Base-by-base conservation (phyloP, 257 asterid species). In the Cynanchum wilfordii region DNA sequence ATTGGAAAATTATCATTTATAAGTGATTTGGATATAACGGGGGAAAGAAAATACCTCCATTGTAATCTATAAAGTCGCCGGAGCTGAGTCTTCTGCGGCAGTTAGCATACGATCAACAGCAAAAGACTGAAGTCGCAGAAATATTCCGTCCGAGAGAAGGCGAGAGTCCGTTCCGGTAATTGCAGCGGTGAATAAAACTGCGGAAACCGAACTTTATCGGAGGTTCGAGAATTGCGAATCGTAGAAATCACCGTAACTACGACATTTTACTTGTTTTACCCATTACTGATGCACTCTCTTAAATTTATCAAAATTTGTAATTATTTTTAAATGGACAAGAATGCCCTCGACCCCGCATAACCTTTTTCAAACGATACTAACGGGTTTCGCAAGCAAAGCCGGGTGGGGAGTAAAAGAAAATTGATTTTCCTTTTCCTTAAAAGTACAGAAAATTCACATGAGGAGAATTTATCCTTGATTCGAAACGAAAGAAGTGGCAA, bases 381-480 rank as follows among this genome's bases (percentile, higher is more conserved):
- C 67, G 24, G 24, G 67, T 30, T 62, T 16, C 2, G 4, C 12
- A 62, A 15, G 67, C 67, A 33, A 55, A 30, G 44, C 44, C 44
- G 3, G 44, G 10, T 20, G 27, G 20, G 38, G 11, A 59, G 42
- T 7, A 27, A 59, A 59, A 59, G n/a, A 59, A 29, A 29, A 11
- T 47, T 22, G 47, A 38, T 11, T 68, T 68, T 20, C 55, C 1
- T 68, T 15, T 25, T 27, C 40, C 13, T 45, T 42, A 22, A 49
- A 19, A 69, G 19, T 15, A 10, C 57, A 30, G 63, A 17, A 50
- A 69, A 71, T 12, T 59, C 69, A 22, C 69, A 72, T 63, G 68
- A 36, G 27, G 9, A 63, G 49, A 19, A 63, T 6, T 40, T 63
- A 63, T 63, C 68, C 68, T 40, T 63, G 68, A 30, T 63, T 36